Percentiles rank a stretch among this genome's conserved stretches.
These are phyloP conservation scores for Xylaria sp. DNA, from an alignment of 2,329 filamentous ascomycete species.

Conservation along the genomic window DNA sequence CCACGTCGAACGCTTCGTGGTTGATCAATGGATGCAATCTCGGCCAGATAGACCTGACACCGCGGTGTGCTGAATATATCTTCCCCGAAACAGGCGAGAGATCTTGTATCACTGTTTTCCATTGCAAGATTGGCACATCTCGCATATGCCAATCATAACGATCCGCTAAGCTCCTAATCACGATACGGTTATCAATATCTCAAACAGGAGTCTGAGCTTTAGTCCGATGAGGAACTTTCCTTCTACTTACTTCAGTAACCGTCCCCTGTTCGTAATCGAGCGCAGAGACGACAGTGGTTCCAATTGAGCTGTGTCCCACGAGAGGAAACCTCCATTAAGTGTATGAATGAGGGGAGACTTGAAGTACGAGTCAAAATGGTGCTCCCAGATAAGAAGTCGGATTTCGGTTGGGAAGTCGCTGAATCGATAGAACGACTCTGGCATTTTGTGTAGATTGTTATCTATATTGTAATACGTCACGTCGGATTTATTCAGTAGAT, in stretches of 20 bases:
- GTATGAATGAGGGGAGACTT: constrained; percentile 26
- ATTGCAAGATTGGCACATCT: constrained; percentile 25
- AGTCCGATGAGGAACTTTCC: background rate
- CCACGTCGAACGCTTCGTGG: constrained; percentile 30
- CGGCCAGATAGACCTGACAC: constrained; percentile 26
- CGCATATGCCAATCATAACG: constrained; percentile 26
- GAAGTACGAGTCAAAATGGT: constrained; percentile 34
- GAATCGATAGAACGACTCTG: constrained; percentile 29
- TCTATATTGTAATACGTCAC: background rate
- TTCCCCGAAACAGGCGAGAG: constrained; percentile 25
- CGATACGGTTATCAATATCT: constrained; percentile 5
- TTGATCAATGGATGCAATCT: constrained; percentile 34
- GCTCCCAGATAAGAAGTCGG: constrained; percentile 33
- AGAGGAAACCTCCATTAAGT: constrained; percentile 32
- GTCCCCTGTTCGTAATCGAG: constrained; percentile 23
- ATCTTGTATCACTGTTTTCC: constrained; percentile 32
- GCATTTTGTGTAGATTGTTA: constrained; percentile 11
- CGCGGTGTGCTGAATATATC: constrained; percentile 22
- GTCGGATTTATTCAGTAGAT: background rate
- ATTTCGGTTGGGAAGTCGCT: constrained; percentile 32
- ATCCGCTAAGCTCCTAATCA: constrained; percentile 30
- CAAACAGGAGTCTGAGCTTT: background rate
- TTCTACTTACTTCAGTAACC: constrained; percentile 34
- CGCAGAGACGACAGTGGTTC: constrained; percentile 27
- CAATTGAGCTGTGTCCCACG: constrained; percentile 9